Base-by-base conservation (phyloP, 2,329 filamentous ascomycete genomes). In the Bipolaris cookei region DNA sequence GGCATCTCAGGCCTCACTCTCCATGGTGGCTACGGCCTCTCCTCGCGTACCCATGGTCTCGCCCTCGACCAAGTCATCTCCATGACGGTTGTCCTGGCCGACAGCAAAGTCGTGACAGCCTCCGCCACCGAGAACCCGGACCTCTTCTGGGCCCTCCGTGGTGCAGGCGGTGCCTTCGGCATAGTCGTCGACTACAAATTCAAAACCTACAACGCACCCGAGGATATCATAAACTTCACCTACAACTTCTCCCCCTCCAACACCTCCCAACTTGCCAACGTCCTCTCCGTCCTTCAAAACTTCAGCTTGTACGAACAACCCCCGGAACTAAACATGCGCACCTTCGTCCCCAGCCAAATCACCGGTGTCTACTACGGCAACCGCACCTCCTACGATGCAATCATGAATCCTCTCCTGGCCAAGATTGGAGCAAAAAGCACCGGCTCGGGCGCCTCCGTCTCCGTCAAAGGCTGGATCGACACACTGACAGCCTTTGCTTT, bases 121-220 rank as follows among this genome's bases (percentile, higher is more conserved):
- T 77, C 72, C 7, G 32, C 59, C 14, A 66, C 62, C 1, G 47
- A 74, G 13, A 72, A 79, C 34, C 46, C 72, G 0, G 76, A 79
- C 30, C 73, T 80, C 32, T 79, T 78, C 66, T 79, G 76, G 75
- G 76, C 71, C 2, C 64, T 79, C 1, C 68, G 70, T 0, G 78
- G 77, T 1, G 77, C 76, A 1, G 77, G 76, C 1, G 69, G 68
- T 25, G 77, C 77, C 50, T 78, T 78, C 38, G 77, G 77, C 14
- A 72, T 78, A 45, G 72, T 77, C 16, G 71, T 68, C 4, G 73
- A 68, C 16, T 77, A 73, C 61, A 69, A 65, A 23, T 71, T 75
- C 64, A 70, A 65, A 46, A 71, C 69, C 18, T 72, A 69, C 48
- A 64, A 56, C 20, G 62, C 66, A 1, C 67, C 67, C 0, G 68